Evolutionary conservation across 805 yeast species (phyloP).

Genomic region (Hemisphaericaspora nanyangensis): DNA sequence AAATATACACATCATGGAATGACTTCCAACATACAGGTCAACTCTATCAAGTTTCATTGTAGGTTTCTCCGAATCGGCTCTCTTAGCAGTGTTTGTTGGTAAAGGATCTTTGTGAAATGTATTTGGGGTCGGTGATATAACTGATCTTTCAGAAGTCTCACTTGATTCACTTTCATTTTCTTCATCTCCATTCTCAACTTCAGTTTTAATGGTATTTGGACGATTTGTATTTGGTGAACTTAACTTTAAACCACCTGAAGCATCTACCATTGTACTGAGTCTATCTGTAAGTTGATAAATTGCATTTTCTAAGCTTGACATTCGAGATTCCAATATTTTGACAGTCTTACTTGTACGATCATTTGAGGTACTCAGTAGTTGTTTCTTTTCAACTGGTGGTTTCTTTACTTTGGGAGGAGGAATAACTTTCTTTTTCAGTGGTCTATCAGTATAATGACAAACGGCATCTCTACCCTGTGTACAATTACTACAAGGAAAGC

Average conservation of each 20-base stretch:
- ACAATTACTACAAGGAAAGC: slow-evolving; percentile 28
- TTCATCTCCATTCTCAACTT: slow-evolving; percentile 5
- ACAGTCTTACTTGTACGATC: slow-evolving; percentile 10
- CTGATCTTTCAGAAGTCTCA: too few species aligned
- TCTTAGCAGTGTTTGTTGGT: too few species aligned
- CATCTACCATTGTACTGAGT: too few species aligned
- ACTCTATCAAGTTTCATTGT: neutral
- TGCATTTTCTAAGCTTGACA: slow-evolving; percentile 19
- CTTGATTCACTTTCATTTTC: slow-evolving; percentile 6
- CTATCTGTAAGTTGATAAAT: too few species aligned
- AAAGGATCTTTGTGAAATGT: too few species aligned
- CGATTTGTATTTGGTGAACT: too few species aligned
- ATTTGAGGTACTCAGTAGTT: slow-evolving; percentile 4
- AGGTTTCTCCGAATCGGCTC: too few species aligned
- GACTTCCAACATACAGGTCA: slow-evolving; percentile 31
- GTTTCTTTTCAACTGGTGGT: slow-evolving; percentile 3
- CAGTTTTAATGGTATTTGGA: too few species aligned
- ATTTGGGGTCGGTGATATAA: too few species aligned
- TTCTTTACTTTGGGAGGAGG: slow-evolving; percentile 1
- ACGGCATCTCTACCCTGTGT: slow-evolving; percentile 13
- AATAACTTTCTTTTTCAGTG: slow-evolving; percentile 4
- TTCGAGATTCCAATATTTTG: slow-evolving; percentile 16
- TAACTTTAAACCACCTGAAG: too few species aligned
- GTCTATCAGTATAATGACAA: slow-evolving; percentile 23
- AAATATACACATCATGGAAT: slow-evolving; percentile 32